Evolutionary conservation across 2,329 filamentous ascomycete genomes (phyloP).

Genomic region (Penicillium capsulatum): DNA sequence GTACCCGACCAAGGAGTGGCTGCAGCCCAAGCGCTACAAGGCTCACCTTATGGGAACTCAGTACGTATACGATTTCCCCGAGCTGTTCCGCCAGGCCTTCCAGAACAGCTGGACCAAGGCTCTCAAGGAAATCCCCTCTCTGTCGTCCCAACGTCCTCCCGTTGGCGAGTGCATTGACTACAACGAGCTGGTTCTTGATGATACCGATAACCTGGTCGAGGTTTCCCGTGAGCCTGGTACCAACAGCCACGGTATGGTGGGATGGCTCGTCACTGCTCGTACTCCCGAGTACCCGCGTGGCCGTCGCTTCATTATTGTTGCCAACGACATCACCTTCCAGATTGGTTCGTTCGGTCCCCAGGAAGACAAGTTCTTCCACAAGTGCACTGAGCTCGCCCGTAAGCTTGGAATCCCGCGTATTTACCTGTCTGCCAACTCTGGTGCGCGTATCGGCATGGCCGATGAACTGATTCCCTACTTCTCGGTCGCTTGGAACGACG

Average conservation of each 20-base stretch:
- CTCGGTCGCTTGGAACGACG: conserved; percentile 93
- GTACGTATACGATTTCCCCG: conserved; percentile 99
- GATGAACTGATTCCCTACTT: conserved; percentile 97
- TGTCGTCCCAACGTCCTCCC: conserved; percentile 76
- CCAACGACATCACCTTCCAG: conserved; percentile 99
- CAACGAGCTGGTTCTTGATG: conserved; percentile 90
- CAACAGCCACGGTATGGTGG: conserved; percentile 97
- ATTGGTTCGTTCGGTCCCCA: conserved; percentile 95
- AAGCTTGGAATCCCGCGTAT: conserved; percentile 94
- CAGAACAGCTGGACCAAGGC: conserved; percentile 88
- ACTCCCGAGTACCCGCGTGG: conserved; percentile 94
- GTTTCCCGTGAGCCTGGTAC: conserved; percentile 92
- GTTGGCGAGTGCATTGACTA: conserved; percentile 90
- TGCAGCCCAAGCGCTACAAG: conserved; percentile 99
- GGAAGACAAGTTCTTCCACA: conserved; percentile 98
- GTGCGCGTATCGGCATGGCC: conserved; percentile 92
- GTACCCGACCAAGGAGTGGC: conserved; percentile 96
- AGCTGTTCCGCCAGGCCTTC: conserved; percentile 96
- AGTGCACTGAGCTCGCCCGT: conserved; percentile 93
- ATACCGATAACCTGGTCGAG: conserved; percentile 85
- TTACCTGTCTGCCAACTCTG: conserved; percentile 97
- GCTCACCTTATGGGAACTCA: conserved; percentile 98
- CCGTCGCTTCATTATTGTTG: conserved; percentile 88
- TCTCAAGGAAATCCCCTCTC: conserved; percentile 65
- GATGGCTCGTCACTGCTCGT: conserved; percentile 90